Base-by-base conservation (phyloP, 192 early-diverging fungal genomes). In the Backusella liffmaniae region DNA sequence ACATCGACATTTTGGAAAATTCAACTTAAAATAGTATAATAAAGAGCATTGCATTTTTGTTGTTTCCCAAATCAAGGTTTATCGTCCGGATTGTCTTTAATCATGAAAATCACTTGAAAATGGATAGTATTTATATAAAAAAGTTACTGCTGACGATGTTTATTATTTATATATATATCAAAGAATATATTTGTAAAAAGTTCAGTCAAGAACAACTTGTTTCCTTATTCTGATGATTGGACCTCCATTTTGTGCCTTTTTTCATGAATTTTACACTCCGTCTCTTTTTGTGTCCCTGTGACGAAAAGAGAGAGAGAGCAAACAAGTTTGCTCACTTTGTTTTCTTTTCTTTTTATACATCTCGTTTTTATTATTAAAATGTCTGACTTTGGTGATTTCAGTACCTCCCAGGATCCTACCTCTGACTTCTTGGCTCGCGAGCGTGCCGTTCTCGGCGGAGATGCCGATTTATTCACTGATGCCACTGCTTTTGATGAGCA, bases 371-470 rank as follows among this genome's bases (percentile, higher is more conserved):
- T 12, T 32, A 32, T 32, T 32, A 0, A 30, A 59, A 84, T 84
- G 83, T 82, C 83, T 76, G 83, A 84, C 49, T 84, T 84, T 74
- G 83, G 83, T 70, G 80, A 77, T 67, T 84, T 84, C 66, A 79
- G 72, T 36, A 56, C 73, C 36, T 72, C 80, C 32, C 67, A 80
- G 5, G 92, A 94, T 72, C 92, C 91, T 32, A 90, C 88, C 36
- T 89, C 89, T 70, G 91, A 93, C 51, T 94, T 94, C 69, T 86
- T 94, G 49, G 92, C 93, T 18, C 86, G 90, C 68, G 93, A 94
- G 81, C 88, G 90, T 32, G 92, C 89, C 21, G 84, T 87, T 36
- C 83, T 94, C 36, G 93, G 93, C 65, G 86, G 85, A 35, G 92
- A 92, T 77, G 91, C 91, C 32, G 90, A 90, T 80, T 83, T 90